phyloP scores from a whole-genome alignment of 2,329 filamentous ascomycete species.

The Cordyceps fumosorosea region DNA sequence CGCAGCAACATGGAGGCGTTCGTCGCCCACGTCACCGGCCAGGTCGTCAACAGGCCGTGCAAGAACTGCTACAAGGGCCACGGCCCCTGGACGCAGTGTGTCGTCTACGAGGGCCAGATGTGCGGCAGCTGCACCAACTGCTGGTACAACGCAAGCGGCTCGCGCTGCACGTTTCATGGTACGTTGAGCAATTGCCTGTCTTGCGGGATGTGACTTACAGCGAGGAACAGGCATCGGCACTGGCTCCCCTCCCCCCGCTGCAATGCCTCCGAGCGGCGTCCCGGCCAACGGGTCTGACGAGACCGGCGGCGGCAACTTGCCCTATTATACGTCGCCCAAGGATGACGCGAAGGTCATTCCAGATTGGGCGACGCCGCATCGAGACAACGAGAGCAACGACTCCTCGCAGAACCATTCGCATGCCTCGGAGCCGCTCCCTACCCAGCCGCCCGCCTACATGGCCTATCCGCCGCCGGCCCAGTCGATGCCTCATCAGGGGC shows the following conservation, averaged over 20 bases:
- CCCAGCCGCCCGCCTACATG: background rate
- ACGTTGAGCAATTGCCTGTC: conserved; percentile 4
- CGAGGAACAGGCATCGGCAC: background rate
- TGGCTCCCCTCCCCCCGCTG: background rate
- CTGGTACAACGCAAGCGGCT: conserved; percentile 57
- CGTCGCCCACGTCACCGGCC: conserved; percentile 50
- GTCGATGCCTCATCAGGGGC: conserved; percentile 15
- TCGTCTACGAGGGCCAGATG: conserved; percentile 55
- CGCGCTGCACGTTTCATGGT: conserved; percentile 56
- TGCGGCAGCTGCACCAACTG: conserved; percentile 57
- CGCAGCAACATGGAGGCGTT: conserved; percentile 55
- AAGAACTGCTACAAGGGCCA: conserved; percentile 56
- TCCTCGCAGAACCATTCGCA: background rate
- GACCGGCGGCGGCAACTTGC: background rate
- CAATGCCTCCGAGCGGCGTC: background rate
- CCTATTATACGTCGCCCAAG: background rate
- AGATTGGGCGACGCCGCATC: background rate
- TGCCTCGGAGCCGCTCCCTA: background rate
- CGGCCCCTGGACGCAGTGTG: conserved; percentile 51
- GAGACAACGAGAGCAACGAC: background rate
- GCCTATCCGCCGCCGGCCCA: conserved; percentile 19
- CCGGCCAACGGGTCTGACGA: background rate
- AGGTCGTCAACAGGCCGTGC: conserved; percentile 41
- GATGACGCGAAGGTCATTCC: background rate
- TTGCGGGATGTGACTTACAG: background rate